Base-by-base conservation (phyloP, 192 early-diverging fungal species). In the Entomortierella chlamydospora region DNA sequence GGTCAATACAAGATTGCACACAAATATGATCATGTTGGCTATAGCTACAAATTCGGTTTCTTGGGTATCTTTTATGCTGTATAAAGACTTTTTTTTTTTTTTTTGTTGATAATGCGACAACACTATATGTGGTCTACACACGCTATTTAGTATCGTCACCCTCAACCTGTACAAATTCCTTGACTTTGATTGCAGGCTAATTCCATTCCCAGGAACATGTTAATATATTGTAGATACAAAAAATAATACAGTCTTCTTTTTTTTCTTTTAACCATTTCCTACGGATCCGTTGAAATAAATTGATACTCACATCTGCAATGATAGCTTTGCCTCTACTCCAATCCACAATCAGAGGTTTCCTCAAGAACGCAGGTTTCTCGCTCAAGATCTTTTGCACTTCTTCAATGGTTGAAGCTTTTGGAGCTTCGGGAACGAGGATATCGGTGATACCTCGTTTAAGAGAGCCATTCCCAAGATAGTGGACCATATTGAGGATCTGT, bases 301-400 rank as follows among this genome's bases (percentile, higher is more conserved):
- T 7, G 41, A 52, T n/a, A 52, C 62, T 55, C 60, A 79, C 76
- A 41, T 65, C 67, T 0, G 68, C 62, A 33, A 79, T 41, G 29
- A 79, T 49, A 17, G 76, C 76, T 45, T 39, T 66, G 57, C 68
- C 57, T 5, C 55, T 58, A 31, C 41, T 63, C 76, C 76, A 79
- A 25, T 79, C 76, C 18, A 79, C 63, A 13, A 79, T 23, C 51
- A 79, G 30, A 0, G 76, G 76, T 43, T 79, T 79, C 30, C 54
- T 63, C 43, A 79, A 26, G 15, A 34, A 79, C 11, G 2, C 20
- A 31, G 76, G 76, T 13, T 59, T 59, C 0, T 17, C 23, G 8
- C 70, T 42, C 31, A 79, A 29, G 6, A 66, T 56, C 56, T 59
- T 34, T 56, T 79, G 76, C 0, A 66, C 61, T 50, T 79, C 68